Evolutionary conservation across 768 basidiomycete species (phyloP), one percentile per base, ranked within the genome.

Genomic region (Boletus vermiculosoides): DNA sequence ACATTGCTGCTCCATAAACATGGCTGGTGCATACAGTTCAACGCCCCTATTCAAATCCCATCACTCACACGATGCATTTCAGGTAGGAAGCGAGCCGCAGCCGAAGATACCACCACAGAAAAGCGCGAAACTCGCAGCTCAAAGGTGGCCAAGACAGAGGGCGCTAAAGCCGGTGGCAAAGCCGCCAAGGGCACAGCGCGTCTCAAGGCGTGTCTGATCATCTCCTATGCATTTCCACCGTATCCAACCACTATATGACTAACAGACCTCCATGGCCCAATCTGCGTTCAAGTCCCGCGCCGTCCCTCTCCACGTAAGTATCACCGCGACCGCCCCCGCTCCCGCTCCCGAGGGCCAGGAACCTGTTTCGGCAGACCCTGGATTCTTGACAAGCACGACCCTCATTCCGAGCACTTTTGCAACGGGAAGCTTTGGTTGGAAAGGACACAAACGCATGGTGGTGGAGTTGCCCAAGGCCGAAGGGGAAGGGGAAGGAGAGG

Each of bases 391-490:
- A 16, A 78, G 73, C 41, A 68, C 85, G 22, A 79, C 80, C 0
- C 77, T 91, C 8, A 61, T 78, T 4, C 82, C 91, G 2, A 80
- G 72, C 56, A 76, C 80, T 39, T 91, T 93, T 71, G 64, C 76
- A 15, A 90, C 89, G 0, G 89, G 90, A 12, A 89, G 87, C 66
- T 90, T 87, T 68, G 91, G 92, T 18, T 93, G 91, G 91, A 92
- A 91, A 69, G 90, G 86, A 2, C 81, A 71, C 69, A 87, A 85
- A 69, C 80, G 84, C 25, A 71, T 92, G 57, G 78, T 76, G 1
- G 77, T 93, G 50, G 87, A 90, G 64, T 68, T 92, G 16, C 76
- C 81, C 53, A 76, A 78, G 54, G 66, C 74, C 0, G 80, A 82
- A 16, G 74, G 71, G 16, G 77, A 71, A 15, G 82, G 74, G 41